Evolutionary conservation across 371 early-diverging fungal species (phyloP), one percentile per base, ranked within the genome.

Genomic region (Phascolomyces articulosus): DNA sequence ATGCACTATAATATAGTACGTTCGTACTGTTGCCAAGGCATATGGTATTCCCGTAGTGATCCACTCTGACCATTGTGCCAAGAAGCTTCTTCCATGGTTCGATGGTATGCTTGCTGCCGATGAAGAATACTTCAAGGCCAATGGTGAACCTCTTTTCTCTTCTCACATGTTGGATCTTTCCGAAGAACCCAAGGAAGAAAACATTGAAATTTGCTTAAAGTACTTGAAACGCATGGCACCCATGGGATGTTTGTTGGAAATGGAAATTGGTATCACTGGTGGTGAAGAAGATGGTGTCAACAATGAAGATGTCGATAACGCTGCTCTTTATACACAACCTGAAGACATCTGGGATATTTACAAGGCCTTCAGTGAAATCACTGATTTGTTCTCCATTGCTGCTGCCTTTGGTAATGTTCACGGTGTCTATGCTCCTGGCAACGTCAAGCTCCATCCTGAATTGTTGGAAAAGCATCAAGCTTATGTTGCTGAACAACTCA

Each of bases 201-300:
- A 95, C 87, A 95, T 95, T 64, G 85, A 85, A 60, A 92, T 75
- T 67, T 94, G 93, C 76, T 81, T 90, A 72, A 84, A 91, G 85
- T 95, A 95, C 83, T 83, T 95, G 72, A 79, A 90, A 81, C 91
- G 95, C 66, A 93, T 94, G 91, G 90, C 91, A 29, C 83, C 88
- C 63, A 92, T 95, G 75, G 85, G 90, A 72, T 87, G 87, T 68
- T 85, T 87, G 69, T 85, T 95, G 64, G 96, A 95, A 82, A 95
- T 95, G 94, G 96, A 95, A 85, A 95, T 95, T 60, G 96, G 96
- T 80, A 93, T 95, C 78, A 95, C 95, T 28, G 95, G 96, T 78
- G 96, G 96, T 69, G 96, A 95, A 82, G 96, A 95, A 82, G 96
- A 95, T 72, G 96, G 96, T 79, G 96, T 95, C 62, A 93, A 95